phyloP scores from a whole-genome alignment of 2,329 filamentous ascomycete species.

The Pestalotiopsis sp. region DNA sequence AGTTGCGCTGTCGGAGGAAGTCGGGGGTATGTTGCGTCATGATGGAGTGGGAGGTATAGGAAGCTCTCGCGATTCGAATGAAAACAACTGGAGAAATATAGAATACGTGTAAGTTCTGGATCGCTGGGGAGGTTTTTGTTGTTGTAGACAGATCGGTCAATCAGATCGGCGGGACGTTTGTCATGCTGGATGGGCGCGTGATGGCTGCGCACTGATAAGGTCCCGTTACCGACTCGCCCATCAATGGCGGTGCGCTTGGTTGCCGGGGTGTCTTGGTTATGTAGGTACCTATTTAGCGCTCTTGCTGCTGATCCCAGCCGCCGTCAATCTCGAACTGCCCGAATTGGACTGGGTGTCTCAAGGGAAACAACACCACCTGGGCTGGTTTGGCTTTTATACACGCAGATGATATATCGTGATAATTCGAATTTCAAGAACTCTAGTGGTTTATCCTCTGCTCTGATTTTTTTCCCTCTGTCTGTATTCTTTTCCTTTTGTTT shows the following conservation, averaged over 20 bases:
- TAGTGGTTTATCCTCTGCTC: too few relatives aligned
- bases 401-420: too few relatives aligned
- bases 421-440: too few relatives aligned
- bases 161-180: background rate
- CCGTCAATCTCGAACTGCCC: background rate
- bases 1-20: slow-evolving; percentile 44
- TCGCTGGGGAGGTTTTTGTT: background rate
- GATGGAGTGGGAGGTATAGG: background rate
- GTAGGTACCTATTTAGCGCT: background rate
- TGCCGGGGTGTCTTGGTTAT: background rate
- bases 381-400: too few relatives aligned
- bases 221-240: background rate
- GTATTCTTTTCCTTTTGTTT: too few relatives aligned
- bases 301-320: background rate
- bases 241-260: background rate
- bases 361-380: background rate
- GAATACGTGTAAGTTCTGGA: background rate
- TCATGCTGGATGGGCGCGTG: background rate
- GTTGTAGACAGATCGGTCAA: background rate
- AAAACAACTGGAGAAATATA: background rate
- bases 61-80: background rate
- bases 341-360: background rate
- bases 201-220: background rate
- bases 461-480: too few relatives aligned
- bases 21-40: slow-evolving; percentile 51